Percentiles rank a stretch among this genome's conserved stretches.
Conservation (phyloP, 148 eudicot species). For the Rhododendron kiyosumense region DNA sequence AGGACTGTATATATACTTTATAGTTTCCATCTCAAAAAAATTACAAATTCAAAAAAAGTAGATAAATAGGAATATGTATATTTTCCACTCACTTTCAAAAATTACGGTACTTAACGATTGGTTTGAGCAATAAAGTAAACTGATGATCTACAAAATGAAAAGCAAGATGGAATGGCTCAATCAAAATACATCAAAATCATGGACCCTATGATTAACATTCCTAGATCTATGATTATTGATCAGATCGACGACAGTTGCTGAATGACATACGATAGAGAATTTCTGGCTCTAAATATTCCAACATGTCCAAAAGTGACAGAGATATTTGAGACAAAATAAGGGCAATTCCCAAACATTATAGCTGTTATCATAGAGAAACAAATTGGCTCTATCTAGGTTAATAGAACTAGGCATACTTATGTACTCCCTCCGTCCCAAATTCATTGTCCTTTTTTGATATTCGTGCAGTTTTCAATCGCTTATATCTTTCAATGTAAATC, state of each 20-base stretch:
- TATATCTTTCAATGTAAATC: too few species aligned
- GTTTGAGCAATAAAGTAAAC: neutral
- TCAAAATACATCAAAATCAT: neutral
- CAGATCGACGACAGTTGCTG: neutral
- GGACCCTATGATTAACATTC: neutral
- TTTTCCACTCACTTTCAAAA: too few species aligned
- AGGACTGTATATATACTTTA: too few species aligned
- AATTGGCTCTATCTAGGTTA: neutral
- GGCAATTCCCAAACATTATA: neutral
- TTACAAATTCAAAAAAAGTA: too few species aligned
- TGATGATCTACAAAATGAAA: neutral
- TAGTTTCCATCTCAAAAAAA: too few species aligned
- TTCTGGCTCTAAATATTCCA: neutral
- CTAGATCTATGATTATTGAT: neutral
- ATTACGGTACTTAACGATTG: too few species aligned
- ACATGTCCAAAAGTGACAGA: neutral
- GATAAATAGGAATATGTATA: too few species aligned
- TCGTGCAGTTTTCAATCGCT: too few species aligned
- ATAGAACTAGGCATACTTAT: neutral
- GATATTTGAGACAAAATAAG: neutral
- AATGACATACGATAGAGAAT: neutral
- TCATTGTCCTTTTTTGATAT: too few species aligned
- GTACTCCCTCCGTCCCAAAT: too few species aligned
- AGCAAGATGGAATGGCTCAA: neutral
- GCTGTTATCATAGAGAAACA: neutral